Conservation (phyloP, 805 yeast species). For the Teunomyces cretensis region DNA sequence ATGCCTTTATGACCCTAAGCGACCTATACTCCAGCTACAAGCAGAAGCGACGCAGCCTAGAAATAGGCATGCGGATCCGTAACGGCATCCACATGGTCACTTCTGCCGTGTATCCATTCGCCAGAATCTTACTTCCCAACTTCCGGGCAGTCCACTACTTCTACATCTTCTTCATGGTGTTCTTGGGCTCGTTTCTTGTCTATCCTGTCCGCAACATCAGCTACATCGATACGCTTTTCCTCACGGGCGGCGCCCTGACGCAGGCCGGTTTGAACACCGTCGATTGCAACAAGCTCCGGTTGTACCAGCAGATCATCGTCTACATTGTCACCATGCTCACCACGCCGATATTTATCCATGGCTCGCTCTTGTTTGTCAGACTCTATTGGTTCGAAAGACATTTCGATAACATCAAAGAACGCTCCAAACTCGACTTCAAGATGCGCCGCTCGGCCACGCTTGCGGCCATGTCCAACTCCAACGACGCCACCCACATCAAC, state of each 20-base stretch:
- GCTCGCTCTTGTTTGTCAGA: constrained; percentile 71
- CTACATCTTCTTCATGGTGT: constrained; percentile 59
- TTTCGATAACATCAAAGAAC: constrained; percentile 76
- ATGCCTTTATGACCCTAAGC: not conserved
- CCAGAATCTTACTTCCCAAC: constrained; percentile 46
- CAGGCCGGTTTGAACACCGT: constrained; percentile 92
- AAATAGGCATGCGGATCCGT: constrained; percentile 25
- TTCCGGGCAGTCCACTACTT: constrained; percentile 69
- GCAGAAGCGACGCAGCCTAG: constrained; percentile 8
- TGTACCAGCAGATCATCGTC: constrained; percentile 80
- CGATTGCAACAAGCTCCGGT: constrained; percentile 57
- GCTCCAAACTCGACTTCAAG: constrained; percentile 74
- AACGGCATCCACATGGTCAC: constrained; percentile 35
- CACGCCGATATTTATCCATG: constrained; percentile 88
- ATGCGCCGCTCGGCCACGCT: constrained; percentile 80
- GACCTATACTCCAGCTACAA: constrained; percentile 7
- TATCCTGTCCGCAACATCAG: constrained; percentile 66
- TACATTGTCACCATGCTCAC: constrained; percentile 64
- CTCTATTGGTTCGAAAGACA: constrained; percentile 86
- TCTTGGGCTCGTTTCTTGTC: constrained; percentile 71
- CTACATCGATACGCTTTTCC: constrained; percentile 80
- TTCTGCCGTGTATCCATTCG: constrained; percentile 39
- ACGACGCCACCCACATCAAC: constrained; percentile 26
- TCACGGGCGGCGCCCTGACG: constrained; percentile 75
- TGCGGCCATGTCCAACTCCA: constrained; percentile 48